Evolutionary conservation across 164 flowering plant genomes (phyloP), one percentile per base, ranked within the genome.

Genomic region (Nelumbo lutea): DNA sequence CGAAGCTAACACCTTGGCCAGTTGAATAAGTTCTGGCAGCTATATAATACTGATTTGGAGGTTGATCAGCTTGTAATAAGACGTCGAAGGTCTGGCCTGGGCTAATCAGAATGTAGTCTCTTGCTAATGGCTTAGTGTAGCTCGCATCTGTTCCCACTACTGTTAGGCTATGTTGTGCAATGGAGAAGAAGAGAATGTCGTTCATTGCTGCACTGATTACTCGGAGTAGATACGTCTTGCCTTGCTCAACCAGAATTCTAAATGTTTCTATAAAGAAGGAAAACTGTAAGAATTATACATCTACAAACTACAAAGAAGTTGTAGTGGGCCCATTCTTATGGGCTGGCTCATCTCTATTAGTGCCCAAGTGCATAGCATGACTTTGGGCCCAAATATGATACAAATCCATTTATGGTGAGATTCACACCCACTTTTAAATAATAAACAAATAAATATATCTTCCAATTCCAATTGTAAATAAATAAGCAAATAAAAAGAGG

Each of bases 141-240:
- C 48, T 6, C 0, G 60, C 82, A 53, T 79, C 82, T 1, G 56
- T 64, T 47, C 70, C 82, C 6, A 79, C 79, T 1, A 73, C 64
- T 10, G 81, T 76, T 46, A 79, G 72, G 0, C 13, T 10, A 64
- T 79, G 81, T 0, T 64, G 43, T 0, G 72, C 64, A 1, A 76
- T 40, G 3, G 70, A 66, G 10, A 69, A 67, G 69, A 77, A 82
- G 44, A 71, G 56, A 1, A 67, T 67, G 5, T 73, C 71, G 8
- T 70, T 68, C 77, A 81, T 61, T 27, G 3, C 79, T 1, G 79
- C 79, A 62, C 72, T 75, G 40, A 85, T 53, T 7, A 83, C 39
- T 2, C 85, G 81, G 42, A 83, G 79, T 3, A 83, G 81, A 50
- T 80, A 81, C 0, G 82, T 80, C 38, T 79, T 76, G 9, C 79